A percentile compares a stretch with the other conserved stretches of the same genome.
These are phyloP conservation scores for Boletellus ananiceps DNA, from an alignment of 768 basidiomycete genomes.

Conservation along the genomic window DNA sequence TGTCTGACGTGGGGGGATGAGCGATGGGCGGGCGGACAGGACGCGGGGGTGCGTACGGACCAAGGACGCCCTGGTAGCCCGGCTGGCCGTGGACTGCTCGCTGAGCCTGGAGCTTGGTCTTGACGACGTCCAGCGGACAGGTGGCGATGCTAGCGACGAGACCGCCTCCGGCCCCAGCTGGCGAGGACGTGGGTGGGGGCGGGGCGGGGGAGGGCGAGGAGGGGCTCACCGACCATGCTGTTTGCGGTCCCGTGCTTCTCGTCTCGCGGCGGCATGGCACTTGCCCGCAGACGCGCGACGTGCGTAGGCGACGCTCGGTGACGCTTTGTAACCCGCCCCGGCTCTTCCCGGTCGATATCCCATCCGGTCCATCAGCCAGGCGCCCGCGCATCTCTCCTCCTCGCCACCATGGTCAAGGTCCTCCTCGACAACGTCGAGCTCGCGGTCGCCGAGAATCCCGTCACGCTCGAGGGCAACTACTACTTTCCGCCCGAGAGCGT, in stretches of 20 bases:
- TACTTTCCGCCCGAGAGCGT: constrained; percentile 66
- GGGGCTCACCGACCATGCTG: constrained; percentile 72
- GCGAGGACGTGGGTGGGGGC: not conserved
- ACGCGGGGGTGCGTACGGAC: constrained; percentile 39
- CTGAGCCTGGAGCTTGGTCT: constrained; percentile 97
- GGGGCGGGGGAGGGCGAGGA: constrained; percentile 1
- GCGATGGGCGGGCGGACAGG: not conserved
- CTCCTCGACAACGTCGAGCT: constrained; percentile 46
- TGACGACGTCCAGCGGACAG: constrained; percentile 96
- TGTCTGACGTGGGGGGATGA: constrained; percentile 35
- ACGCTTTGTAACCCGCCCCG: constrained; percentile 3
- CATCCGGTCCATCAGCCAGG: constrained; percentile 5
- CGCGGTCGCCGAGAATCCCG: constrained; percentile 53
- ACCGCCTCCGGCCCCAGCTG: constrained; percentile 94
- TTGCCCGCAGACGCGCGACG: constrained; percentile 57
- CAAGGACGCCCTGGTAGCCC: constrained; percentile 73
- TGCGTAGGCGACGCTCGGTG: constrained; percentile 6
- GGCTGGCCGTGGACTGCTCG: constrained; percentile 60
- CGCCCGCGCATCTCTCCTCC: not conserved
- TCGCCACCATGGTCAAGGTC: constrained; percentile 42
- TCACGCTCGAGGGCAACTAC: constrained; percentile 62
- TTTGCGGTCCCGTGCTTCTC: constrained; percentile 63
- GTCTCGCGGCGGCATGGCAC: constrained; percentile 58
- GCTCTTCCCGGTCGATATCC: constrained; percentile 15
- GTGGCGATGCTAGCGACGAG: constrained; percentile 90